Evolutionary conservation across 306 rosid genomes (phyloP), one percentile per base, ranked within the genome.

Genomic region (Oemleria cerasiformis): DNA sequence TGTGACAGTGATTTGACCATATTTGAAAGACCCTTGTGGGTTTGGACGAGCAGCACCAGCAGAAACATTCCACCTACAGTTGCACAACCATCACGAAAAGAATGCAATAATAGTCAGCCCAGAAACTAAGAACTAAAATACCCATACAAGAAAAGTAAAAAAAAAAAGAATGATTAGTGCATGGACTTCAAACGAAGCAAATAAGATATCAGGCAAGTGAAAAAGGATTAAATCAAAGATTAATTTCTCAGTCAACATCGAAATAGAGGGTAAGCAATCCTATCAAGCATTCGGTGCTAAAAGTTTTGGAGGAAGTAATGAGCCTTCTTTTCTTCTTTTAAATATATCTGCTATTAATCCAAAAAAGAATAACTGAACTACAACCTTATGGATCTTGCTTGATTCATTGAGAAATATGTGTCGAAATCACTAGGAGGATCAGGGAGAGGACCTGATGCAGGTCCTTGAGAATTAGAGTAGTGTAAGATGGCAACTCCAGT

Each of bases 31-130:
- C 42, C 97, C 97, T 75, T 91, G 91, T 4, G 97, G 97, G 67
- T 91, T 91, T 63, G 97, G 96, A 65, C 97, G 92, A 54, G 97
- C 91, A 73, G 96, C 97, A 73, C 97, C 84, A 17, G 97, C 96
- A 61, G 96, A 81, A 40, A 88, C 84, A 47, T 88, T 91, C 96
- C 91, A 84, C 81, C 97, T 91, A 17, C 64, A 45, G 76, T 75
- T 70, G 65, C 49, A 71, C 67, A 74, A 81, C 55, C 34, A 73
- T 41, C 63, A 75, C 5, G 10, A 36, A 15, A 45, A 51, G 23
- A 44, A 78, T 51, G 49, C 42, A 66, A 11, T 16, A 71, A 72
- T 54, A 69, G 19, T 75, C 51, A 65, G 75, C 45, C 48, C 45
- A 63, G 48, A 11, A 63, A 55, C 23, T 44, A 38, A 40, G 21